Conservation (phyloP, 805 yeast species). For the Metschnikowia kunwiensis region DNA sequence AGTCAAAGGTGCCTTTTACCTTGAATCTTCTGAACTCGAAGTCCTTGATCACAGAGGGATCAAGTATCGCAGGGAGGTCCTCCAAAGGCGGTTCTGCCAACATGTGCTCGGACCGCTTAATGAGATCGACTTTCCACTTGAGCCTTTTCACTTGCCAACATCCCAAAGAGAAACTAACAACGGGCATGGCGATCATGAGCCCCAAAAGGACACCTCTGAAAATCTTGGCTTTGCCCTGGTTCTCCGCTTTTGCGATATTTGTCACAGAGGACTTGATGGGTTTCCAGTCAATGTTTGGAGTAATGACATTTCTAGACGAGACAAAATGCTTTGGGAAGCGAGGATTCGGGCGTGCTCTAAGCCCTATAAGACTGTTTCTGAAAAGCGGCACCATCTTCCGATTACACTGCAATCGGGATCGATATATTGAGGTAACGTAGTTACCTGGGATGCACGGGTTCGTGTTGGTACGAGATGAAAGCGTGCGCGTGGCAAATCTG, state of each 20-base stretch:
- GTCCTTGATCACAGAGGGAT: constrained; percentile 62
- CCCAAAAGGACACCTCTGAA: constrained; percentile 43
- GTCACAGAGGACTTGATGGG: constrained; percentile 56
- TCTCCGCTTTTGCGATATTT: constrained; percentile 37
- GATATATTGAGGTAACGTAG: no score
- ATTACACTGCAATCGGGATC: no score
- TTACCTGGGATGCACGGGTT: no score
- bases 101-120: constrained; percentile 79
- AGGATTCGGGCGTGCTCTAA: not conserved
- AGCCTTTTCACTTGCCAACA: constrained; percentile 89
- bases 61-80: constrained; percentile 58
- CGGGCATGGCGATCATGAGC: constrained; percentile 70
- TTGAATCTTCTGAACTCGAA: constrained; percentile 80
- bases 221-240: constrained; percentile 35
- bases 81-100: constrained; percentile 70
- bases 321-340: constrained; percentile 1
- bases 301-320: constrained; percentile 35
- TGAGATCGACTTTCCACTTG: constrained; percentile 82
- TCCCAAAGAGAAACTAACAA: constrained; percentile 80
- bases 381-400: constrained; percentile 8
- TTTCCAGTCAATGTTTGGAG: constrained; percentile 81
- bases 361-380: constrained; percentile 1
- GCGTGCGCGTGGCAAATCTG: no score
- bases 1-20: constrained; percentile 76
- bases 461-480: no score